A percentile compares a stretch with the other conserved stretches of the same genome.
Conservation (phyloP, 2,329 filamentous ascomycete species). For the Aspergillus sp. region DNA sequence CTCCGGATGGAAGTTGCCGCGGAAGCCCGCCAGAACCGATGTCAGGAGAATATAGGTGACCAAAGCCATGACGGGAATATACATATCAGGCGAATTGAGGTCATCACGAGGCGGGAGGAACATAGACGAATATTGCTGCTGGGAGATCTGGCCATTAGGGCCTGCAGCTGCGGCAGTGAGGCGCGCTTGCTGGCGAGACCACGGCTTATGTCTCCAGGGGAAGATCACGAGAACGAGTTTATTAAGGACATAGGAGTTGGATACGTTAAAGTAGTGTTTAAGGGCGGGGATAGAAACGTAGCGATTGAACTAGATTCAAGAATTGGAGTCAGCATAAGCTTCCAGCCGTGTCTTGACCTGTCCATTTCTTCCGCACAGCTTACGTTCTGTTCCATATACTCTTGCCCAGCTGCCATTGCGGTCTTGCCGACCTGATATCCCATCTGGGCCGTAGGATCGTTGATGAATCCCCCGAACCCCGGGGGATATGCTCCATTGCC, state of each 20-base stretch:
- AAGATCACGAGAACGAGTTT: conserved; percentile 92
- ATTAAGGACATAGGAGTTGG: conserved; percentile 89
- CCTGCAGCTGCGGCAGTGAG: conserved; percentile 33
- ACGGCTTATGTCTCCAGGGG: conserved; percentile 94
- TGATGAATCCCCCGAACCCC: conserved; percentile 87
- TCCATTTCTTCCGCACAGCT: conserved; percentile 17
- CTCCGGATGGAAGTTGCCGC: conserved; percentile 89
- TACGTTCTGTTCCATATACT: conserved; percentile 94
- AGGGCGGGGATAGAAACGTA: conserved; percentile 88
- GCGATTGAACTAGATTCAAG: conserved; percentile 52
- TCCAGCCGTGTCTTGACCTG: neutral
- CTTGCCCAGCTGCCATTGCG: conserved; percentile 82
- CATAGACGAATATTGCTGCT: conserved; percentile 43
- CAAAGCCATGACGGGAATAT: conserved; percentile 96
- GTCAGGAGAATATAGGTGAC: conserved; percentile 96
- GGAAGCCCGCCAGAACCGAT: conserved; percentile 78
- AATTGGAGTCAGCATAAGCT: neutral
- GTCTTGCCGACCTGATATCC: conserved; percentile 89
- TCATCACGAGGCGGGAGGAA: conserved; percentile 92
- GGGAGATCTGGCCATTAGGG: conserved; percentile 56
- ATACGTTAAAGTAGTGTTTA: conserved; percentile 99
- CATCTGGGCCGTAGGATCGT: conserved; percentile 88
- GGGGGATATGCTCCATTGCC: conserved; percentile 38
- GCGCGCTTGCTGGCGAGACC: conserved; percentile 76
- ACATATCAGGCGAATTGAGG: conserved; percentile 97